Evolutionary conservation across 495 filamentous ascomycete genomes (phyloP), one percentile per base, ranked within the genome.

Genomic region (Talaromyces trachyspermus): DNA sequence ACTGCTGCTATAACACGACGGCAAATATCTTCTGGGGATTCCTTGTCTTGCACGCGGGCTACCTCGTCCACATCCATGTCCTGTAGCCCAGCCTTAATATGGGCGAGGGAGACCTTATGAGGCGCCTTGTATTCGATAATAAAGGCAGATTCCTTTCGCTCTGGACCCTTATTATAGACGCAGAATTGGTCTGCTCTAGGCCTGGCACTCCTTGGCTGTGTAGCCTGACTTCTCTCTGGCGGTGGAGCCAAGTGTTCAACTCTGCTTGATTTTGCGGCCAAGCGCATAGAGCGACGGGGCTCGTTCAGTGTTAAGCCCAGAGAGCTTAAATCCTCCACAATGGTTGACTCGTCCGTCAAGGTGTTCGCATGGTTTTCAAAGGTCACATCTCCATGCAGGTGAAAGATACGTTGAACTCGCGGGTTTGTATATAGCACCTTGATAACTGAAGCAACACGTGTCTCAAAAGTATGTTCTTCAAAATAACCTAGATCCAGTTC

Each of bases 101-200:
- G n/a, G n/a, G n/a, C n/a, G n/a, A n/a, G n/a, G n/a, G n/a, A n/a
- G n/a, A n/a, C n/a, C n/a, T n/a, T n/a, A n/a, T n/a, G n/a, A n/a
- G 69, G 69, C 18, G 68, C 54, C 53, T 71, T 71, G 51, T 70
- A 69, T 50, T 72, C 59, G 53, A 73, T 58, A 8, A 62, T 56
- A 45, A 62, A 50, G 7, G 51, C 54, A 24, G 62, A 56, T 26
- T 55, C 27, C 33, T 57, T 62, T 48, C 11, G 27, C 20, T 61
- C 61, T 19, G 56, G 42, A 17, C 55, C 53, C 27, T 46, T 57
- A 30, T 54, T 54, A 43, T 71, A 68, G 43, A 75, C 59, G 53
- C 66, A 72, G 53, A 70, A 72, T 39, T 70, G 62, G 49, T 73
- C 66, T 33, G 63, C 60, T 48, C 49, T 52, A 47, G 43, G 54